phyloP scores from a whole-genome alignment of 768 basidiomycete genomes.

The Termitomyces sp. region DNA sequence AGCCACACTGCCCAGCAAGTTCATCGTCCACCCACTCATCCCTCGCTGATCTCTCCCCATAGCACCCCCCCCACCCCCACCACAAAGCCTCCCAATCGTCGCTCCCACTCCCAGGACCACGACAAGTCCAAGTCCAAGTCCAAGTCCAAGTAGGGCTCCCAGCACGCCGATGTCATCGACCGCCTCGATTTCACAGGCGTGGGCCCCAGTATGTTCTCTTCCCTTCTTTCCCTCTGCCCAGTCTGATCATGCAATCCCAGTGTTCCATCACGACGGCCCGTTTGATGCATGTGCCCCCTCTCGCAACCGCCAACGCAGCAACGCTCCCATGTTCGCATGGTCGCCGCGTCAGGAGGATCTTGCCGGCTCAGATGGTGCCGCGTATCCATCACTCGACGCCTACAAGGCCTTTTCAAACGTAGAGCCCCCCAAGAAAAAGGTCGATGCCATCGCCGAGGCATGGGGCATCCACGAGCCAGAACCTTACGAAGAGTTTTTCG shows the following conservation, averaged over 20 bases:
- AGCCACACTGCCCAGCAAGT: conserved; percentile 58
- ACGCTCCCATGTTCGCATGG: conserved; percentile 87
- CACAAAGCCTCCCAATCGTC: conserved; percentile 34
- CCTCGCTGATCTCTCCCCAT: conserved; percentile 15
- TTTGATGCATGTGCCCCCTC: conserved; percentile 92
- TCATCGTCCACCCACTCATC: conserved; percentile 12
- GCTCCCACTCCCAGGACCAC: conserved; percentile 50
- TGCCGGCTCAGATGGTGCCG: conserved; percentile 36
- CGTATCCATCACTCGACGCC: conserved; percentile 55
- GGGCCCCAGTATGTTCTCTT: conserved; percentile 67
- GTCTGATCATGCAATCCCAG: conserved; percentile 34
- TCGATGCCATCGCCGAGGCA: conserved; percentile 87
- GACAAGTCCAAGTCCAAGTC: conserved; percentile 34
- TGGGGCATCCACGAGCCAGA: conserved; percentile 94
- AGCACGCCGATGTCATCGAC: conserved; percentile 89
- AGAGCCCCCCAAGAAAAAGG: conserved; percentile 77
- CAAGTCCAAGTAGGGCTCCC: conserved; percentile 68
- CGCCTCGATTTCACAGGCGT: conserved; percentile 84
- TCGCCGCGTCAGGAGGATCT: conserved; percentile 38
- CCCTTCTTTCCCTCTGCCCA: conserved; percentile 9
- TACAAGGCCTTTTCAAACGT: conserved; percentile 50
- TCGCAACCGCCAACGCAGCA: conserved; percentile 75
- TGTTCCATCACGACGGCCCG: conserved; percentile 91
- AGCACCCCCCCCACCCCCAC: conserved; percentile 16
- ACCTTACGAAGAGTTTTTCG: conserved; percentile 87